These are phyloP conservation scores for Ogataea zsoltii DNA, from an alignment of 805 yeast genomes.

Conservation along the genomic window DNA sequence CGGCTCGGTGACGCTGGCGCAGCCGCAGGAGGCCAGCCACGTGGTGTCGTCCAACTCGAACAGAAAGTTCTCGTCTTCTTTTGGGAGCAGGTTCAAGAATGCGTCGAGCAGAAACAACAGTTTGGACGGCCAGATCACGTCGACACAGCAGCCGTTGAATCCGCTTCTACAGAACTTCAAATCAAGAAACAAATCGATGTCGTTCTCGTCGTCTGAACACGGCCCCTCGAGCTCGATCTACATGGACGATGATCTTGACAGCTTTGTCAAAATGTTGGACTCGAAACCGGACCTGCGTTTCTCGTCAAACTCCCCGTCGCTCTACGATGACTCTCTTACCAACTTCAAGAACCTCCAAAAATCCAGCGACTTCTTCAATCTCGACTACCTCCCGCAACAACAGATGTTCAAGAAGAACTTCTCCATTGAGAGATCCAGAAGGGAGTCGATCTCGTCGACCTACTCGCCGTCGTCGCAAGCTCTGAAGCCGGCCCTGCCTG, in stretches of 20 bases:
- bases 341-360: constrained; percentile 32
- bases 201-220: constrained; percentile 26
- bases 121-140: constrained; percentile 29
- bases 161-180: constrained; percentile 29
- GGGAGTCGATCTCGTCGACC: constrained; percentile 25
- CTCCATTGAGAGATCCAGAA: constrained; percentile 15
- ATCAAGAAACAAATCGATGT: constrained; percentile 23
- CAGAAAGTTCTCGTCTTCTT: constrained; percentile 70
- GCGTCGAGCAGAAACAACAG: constrained; percentile 31
- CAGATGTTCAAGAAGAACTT: constrained; percentile 20
- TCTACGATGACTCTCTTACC: constrained; percentile 29
- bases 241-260: constrained; percentile 36
- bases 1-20: constrained; percentile 30
- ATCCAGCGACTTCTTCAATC: constrained; percentile 26
- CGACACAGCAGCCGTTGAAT: constrained; percentile 16
- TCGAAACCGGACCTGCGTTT: constrained; percentile 38
- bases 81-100: constrained; percentile 54
- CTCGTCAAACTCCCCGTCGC: constrained; percentile 28
- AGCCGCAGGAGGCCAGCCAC: constrained; percentile 9
- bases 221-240: constrained; percentile 30
- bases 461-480: constrained; percentile 27
- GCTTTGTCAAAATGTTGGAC: constrained; percentile 37
- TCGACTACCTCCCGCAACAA: constrained; percentile 12
- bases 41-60: constrained; percentile 32
- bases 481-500: constrained; percentile 18